Evolutionary conservation across 768 basidiomycete species (phyloP).

Genomic region (Lactarius tabidus): DNA sequence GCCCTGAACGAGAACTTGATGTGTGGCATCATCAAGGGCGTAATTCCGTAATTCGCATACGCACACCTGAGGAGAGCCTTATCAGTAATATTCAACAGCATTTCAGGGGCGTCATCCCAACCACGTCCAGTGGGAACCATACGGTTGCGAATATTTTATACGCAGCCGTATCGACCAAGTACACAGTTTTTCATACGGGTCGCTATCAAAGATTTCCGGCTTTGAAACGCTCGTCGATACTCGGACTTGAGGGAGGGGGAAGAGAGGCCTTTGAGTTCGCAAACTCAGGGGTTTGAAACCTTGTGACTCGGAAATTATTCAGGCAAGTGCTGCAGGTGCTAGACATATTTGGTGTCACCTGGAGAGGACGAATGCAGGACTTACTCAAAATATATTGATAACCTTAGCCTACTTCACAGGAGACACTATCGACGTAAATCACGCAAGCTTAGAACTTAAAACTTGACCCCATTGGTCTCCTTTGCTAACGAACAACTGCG

Average conservation of each 20-base stretch:
- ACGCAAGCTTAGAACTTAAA: too few relatives aligned
- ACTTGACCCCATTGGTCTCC: too few relatives aligned
- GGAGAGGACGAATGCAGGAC: too few relatives aligned
- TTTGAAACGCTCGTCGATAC: conserved; percentile 9
- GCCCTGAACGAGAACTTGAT: conserved; percentile 9
- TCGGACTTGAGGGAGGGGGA: conserved; percentile 15
- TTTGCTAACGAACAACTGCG: too few relatives aligned
- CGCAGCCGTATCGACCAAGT: conserved; percentile 10
- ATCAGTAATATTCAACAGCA: conserved; percentile 14
- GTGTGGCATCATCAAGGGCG: too few relatives aligned
- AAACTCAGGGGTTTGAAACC: conserved; percentile 11
- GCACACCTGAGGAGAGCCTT: conserved; percentile 9
- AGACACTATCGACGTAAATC: too few relatives aligned
- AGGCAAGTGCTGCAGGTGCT: background rate
- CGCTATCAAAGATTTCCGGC: background rate
- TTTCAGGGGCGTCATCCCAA: conserved; percentile 6
- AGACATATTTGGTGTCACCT: background rate
- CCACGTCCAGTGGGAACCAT: conserved; percentile 4
- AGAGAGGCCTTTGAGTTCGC: conserved; percentile 4
- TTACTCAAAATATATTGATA: background rate
- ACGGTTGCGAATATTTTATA: conserved; percentile 13
- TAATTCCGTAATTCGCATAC: too few relatives aligned
- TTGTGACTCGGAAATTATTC: conserved; percentile 5
- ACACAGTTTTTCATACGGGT: background rate
- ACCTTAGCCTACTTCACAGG: too few relatives aligned